Evolutionary conservation across 345 rosid species (phyloP).

Genomic region (Eucalyptus polyanthemos): DNA sequence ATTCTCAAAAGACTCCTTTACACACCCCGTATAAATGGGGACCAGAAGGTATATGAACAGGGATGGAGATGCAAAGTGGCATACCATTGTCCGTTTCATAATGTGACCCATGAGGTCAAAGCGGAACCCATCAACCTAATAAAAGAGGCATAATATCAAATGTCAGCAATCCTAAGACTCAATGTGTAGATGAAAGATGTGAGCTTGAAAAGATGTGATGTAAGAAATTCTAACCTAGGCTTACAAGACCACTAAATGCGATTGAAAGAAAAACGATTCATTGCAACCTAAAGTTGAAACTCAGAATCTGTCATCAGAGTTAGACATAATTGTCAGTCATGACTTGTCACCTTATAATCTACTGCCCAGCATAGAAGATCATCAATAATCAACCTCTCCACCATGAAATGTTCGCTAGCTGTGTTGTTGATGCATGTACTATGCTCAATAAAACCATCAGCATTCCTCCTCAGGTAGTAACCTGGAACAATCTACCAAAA

Average conservation of each 20-base stretch:
- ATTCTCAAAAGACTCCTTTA: background rate
- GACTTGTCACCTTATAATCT: constrained; percentile 66
- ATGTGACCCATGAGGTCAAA: constrained; percentile 98
- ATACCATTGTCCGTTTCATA: constrained; percentile 86
- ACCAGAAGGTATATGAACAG: background rate
- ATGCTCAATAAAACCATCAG: constrained; percentile 71
- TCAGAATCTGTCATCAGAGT: background rate
- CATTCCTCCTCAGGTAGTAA: constrained; percentile 84
- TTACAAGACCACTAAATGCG: background rate
- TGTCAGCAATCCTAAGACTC: background rate
- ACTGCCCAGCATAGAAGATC: constrained; percentile 79
- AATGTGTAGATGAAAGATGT: background rate
- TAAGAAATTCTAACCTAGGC: background rate
- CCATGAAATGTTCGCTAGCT: constrained; percentile 98
- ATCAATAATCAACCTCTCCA: constrained; percentile 71
- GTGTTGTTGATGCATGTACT: constrained; percentile 91
- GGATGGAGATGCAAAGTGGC: background rate
- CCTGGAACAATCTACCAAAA: constrained; percentile 84
- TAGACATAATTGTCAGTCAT: background rate
- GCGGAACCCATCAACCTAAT: constrained; percentile 91
- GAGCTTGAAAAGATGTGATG: background rate
- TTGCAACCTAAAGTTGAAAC: background rate
- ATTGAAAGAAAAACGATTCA: background rate
- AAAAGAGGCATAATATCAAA: background rate
- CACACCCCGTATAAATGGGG: background rate